Evolutionary conservation across 2,329 filamentous ascomycete genomes (phyloP).

Genomic region (Bipolaris cookei): DNA sequence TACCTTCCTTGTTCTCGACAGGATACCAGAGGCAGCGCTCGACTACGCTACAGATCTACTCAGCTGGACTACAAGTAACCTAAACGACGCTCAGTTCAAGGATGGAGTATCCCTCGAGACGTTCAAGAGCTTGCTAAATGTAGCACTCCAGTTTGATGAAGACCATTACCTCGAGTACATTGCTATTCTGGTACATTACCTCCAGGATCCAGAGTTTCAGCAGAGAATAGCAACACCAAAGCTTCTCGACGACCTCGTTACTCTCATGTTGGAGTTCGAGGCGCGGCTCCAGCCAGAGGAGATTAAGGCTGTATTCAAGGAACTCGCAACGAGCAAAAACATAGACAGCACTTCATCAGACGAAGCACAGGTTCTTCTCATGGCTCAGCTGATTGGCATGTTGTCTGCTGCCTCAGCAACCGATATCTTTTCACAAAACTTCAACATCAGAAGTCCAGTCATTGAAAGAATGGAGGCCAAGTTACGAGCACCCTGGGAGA

Average conservation of each 20-base stretch:
- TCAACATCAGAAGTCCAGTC: slow-evolving; percentile 35
- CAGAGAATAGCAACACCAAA: slow-evolving; percentile 39
- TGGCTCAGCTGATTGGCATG: slow-evolving; percentile 42
- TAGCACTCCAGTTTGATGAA: slow-evolving; percentile 39
- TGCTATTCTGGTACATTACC: slow-evolving; percentile 43
- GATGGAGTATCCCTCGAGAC: slow-evolving; percentile 38
- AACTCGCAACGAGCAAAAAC: slow-evolving; percentile 36
- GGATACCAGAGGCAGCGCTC: slow-evolving; percentile 39
- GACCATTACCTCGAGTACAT: slow-evolving; percentile 46
- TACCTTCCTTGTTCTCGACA: slow-evolving; percentile 30
- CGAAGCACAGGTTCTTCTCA: slow-evolving; percentile 34
- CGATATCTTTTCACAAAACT: slow-evolving; percentile 40
- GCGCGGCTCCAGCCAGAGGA: slow-evolving; percentile 35
- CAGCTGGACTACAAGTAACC: slow-evolving; percentile 45
- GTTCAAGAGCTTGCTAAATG: slow-evolving; percentile 37
- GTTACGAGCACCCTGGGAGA: slow-evolving; percentile 23
- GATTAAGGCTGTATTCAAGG: slow-evolving; percentile 35
- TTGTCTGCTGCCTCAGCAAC: slow-evolving; percentile 44
- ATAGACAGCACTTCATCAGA: slow-evolving; percentile 32
- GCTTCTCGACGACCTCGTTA: slow-evolving; percentile 37
- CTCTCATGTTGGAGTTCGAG: slow-evolving; percentile 43
- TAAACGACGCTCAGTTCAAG: slow-evolving; percentile 43
- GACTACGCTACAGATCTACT: slow-evolving; percentile 47
- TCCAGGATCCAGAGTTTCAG: slow-evolving; percentile 46
- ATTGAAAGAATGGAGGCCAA: slow-evolving; percentile 38